Evolutionary conservation across 75 land plant species (phyloP).

Genomic region (Picea glauca): DNA sequence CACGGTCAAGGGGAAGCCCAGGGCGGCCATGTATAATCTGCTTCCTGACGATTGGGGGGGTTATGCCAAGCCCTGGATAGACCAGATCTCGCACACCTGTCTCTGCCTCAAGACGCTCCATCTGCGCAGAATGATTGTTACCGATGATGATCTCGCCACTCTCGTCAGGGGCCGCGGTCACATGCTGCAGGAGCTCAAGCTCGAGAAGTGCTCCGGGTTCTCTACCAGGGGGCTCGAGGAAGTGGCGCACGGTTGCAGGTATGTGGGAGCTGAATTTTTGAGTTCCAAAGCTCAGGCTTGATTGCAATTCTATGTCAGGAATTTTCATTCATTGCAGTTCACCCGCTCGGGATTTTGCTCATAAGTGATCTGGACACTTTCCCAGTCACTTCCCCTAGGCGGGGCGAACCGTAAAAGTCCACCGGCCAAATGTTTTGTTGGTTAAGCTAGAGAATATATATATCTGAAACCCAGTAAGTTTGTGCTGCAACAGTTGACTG

Average conservation of each 20-base stretch:
- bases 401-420: no score
- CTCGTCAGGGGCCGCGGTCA: constrained; percentile 41
- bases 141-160: constrained; percentile 52
- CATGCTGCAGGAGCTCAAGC: constrained; percentile 41
- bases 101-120: constrained; percentile 53
- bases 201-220: constrained; percentile 77
- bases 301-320: no score
- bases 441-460: no score
- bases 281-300: no score
- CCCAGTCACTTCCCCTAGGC: no score
- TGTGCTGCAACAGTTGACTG: no score
- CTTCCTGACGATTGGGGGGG: constrained; percentile 92
- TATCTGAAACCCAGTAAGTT: no score
- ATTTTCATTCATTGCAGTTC: no score
- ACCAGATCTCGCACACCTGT: constrained; percentile 40
- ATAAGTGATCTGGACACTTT: no score
- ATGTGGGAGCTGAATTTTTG: no score
- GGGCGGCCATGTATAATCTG: constrained; percentile 83
- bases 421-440: no score
- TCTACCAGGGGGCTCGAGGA: constrained; percentile 61
- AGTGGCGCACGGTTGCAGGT: constrained; percentile 69
- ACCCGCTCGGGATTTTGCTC: no score
- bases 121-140: constrained; percentile 78
- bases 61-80: constrained; percentile 75
- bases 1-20: constrained; percentile 86